These are phyloP conservation scores for Mycena sp. DNA, from an alignment of 1,284 basidiomycete species.

Conservation along the genomic window DNA sequence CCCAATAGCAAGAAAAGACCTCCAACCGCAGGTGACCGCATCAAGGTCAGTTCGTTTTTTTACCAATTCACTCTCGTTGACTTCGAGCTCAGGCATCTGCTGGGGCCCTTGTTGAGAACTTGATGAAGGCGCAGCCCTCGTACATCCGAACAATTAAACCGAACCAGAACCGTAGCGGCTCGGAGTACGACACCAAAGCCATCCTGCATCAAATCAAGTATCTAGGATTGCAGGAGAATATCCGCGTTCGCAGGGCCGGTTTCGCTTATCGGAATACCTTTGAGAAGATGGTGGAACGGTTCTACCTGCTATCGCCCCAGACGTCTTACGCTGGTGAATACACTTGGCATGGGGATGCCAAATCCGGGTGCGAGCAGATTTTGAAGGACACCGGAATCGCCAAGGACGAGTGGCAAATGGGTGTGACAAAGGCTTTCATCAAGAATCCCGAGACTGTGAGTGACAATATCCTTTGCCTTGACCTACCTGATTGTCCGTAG, in stretches of 20 bases:
- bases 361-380: conserved; percentile 94
- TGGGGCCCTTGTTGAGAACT: conserved; percentile 93
- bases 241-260: conserved; percentile 95
- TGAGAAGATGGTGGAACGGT: conserved; percentile 98
- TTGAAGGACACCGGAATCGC: conserved; percentile 95
- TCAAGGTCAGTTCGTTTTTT: conserved; percentile 72
- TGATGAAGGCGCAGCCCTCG: conserved; percentile 96
- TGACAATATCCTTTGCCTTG: conserved; percentile 16
- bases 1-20: conserved; percentile 98
- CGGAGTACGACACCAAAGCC: conserved; percentile 94
- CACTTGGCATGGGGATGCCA: conserved; percentile 93
- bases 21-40: conserved; percentile 97
- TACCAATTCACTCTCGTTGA: conserved; percentile 25
- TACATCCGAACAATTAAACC: conserved; percentile 99
- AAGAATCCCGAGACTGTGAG: conserved; percentile 98
- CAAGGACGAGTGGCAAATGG: conserved; percentile 99
- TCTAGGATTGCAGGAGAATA: conserved; percentile 98
- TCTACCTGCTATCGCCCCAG: conserved; percentile 94
- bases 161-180: conserved; percentile 94
- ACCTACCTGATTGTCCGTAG: conserved; percentile 51
- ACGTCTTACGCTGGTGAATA: conserved; percentile 99
- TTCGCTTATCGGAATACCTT: conserved; percentile 99
- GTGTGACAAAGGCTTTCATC: conserved; percentile 98
- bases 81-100: conserved; percentile 75
- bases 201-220: conserved; percentile 99